Conservation (phyloP, 257 asterid genomes). For the Lycium barbarum region DNA sequence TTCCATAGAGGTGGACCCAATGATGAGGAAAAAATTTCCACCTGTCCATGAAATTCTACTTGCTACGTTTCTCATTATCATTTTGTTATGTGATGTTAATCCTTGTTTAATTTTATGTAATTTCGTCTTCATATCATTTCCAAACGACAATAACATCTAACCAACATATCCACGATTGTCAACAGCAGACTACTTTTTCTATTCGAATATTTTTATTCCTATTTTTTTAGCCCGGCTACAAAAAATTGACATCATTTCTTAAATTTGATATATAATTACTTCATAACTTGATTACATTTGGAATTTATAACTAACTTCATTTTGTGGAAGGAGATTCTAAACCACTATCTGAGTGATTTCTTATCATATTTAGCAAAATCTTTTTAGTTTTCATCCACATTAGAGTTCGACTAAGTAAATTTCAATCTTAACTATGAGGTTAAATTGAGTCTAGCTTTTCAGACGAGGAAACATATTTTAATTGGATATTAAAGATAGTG, state of each 20-base stretch:
- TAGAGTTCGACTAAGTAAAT: no score
- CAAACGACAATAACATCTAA: neutral
- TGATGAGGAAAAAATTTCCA: neutral
- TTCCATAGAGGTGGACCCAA: neutral
- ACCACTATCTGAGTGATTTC: no score
- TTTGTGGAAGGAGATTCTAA: neutral
- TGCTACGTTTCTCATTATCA: neutral
- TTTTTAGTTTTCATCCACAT: neutral
- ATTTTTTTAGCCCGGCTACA: neutral
- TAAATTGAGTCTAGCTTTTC: neutral
- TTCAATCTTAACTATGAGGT: neutral
- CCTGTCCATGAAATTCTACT: neutral
- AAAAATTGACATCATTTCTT: neutral
- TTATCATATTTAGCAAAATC: neutral
- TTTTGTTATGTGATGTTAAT: neutral
- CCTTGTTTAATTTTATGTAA: neutral
- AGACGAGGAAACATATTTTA: neutral
- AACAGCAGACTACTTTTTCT: neutral
- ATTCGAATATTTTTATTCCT: neutral
- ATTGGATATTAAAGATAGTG: neutral
- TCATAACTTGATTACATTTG: neutral
- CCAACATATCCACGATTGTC: conserved; percentile 1
- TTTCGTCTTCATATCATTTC: neutral
- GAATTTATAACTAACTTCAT: no score
- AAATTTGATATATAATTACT: neutral